phyloP scores from a whole-genome alignment of 1,284 basidiomycete genomes.

The Coriolopsis trogii region DNA sequence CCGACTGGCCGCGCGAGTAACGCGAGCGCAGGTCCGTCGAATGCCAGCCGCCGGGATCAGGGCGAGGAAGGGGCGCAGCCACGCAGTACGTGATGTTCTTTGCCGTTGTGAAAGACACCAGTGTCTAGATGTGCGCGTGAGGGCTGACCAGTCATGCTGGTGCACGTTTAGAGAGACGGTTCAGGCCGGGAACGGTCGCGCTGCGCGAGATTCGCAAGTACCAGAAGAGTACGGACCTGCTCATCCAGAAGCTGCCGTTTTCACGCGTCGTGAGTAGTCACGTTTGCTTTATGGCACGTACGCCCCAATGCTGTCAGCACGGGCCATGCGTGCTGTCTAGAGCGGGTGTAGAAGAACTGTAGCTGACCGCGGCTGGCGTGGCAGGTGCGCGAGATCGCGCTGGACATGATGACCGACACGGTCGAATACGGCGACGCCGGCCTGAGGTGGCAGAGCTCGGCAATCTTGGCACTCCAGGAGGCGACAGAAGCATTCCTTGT shows the following conservation, averaged over 20 bases:
- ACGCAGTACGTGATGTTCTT: conserved; percentile 21
- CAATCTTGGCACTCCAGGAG: conserved; percentile 90
- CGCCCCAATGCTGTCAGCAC: background rate
- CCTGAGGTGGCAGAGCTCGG: conserved; percentile 91
- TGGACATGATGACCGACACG: conserved; percentile 82
- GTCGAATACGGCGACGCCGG: conserved; percentile 60
- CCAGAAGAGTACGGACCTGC: conserved; percentile 89
- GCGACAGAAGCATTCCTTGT: conserved; percentile 94
- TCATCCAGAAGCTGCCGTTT: conserved; percentile 89
- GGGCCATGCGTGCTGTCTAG: background rate
- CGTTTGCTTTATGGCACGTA: background rate
- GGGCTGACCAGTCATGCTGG: background rate
- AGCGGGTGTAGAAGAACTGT: conserved; percentile 1
- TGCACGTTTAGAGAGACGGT: conserved; percentile 54
- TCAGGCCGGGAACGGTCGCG: conserved; percentile 86
- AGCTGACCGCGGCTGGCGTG: background rate
- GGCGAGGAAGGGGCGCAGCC: conserved; percentile 16
- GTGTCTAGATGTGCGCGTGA: background rate
- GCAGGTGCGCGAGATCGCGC: conserved; percentile 90
- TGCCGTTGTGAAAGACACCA: too few relatives aligned
- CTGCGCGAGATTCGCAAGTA: conserved; percentile 92
- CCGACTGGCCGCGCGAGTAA: conserved; percentile 33
- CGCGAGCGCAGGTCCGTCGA: conserved; percentile 20
- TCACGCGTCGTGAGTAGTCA: conserved; percentile 79
- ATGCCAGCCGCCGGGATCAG: conserved; percentile 20